phyloP scores from a whole-genome alignment of 257 asterid genomes.

The Solanum sitiens region DNA sequence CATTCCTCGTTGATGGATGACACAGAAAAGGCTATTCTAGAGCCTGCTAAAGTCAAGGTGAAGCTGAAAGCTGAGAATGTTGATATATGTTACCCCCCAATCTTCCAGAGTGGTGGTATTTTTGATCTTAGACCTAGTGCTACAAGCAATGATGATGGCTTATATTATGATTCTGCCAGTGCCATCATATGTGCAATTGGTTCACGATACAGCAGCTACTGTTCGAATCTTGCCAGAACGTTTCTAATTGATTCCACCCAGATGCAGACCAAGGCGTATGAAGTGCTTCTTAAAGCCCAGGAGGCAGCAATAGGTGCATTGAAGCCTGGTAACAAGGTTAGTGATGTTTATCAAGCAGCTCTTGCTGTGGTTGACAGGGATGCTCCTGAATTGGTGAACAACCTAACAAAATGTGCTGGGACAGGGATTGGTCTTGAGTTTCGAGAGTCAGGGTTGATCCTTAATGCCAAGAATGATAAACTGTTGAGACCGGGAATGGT shows the following conservation, averaged over 20 bases:
- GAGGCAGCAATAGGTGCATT: constrained; percentile 8
- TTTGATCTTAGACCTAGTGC: constrained; percentile 24
- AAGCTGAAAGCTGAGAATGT: constrained; percentile 68
- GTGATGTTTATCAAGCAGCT: constrained; percentile 10
- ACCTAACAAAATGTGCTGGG: constrained; percentile 17
- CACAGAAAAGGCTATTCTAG: constrained; percentile 60
- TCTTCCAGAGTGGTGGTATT: constrained; percentile 41
- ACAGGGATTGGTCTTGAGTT: constrained; percentile 25
- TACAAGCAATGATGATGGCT: constrained; percentile 8
- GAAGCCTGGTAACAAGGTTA: constrained; percentile 13
- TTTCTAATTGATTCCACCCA: constrained; percentile 17
- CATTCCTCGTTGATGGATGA: constrained; percentile 62
- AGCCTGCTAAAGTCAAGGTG: constrained; percentile 54
- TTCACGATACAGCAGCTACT: constrained; percentile 17
- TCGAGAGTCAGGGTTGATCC: constrained; percentile 17
- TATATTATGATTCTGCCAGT: constrained; percentile 19
- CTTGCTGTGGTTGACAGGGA: constrained; percentile 13
- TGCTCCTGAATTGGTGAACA: constrained; percentile 7
- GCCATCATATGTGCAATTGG: constrained; percentile 23
- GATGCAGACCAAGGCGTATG: constrained; percentile 13
- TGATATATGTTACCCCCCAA: constrained; percentile 83
- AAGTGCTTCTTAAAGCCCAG: constrained; percentile 15
- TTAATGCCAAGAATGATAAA: constrained; percentile 14
- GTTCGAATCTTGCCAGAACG: constrained; percentile 17
- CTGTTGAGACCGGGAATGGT: constrained; percentile 18